phyloP scores from a whole-genome alignment of 345 rosid species.

The Citrus glauca region DNA sequence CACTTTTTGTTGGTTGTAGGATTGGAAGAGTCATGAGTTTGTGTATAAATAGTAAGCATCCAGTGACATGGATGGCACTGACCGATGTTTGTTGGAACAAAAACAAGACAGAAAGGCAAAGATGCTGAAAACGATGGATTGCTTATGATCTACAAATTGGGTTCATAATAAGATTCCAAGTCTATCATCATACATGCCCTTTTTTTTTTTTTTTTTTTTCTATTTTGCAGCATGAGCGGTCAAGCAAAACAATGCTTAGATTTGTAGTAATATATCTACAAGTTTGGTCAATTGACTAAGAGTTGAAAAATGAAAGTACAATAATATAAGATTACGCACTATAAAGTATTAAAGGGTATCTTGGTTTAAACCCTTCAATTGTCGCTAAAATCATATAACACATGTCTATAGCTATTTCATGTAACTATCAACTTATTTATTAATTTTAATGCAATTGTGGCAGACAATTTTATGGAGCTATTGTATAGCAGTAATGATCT shows the following conservation, averaged over 20 bases:
- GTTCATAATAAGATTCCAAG: neutral
- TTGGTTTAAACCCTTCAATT: neutral
- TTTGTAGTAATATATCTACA: neutral
- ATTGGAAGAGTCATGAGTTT: neutral
- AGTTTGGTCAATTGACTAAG: neutral
- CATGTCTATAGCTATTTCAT: neutral
- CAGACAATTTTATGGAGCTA: too few species aligned
- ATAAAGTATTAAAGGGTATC: neutral
- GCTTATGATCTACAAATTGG: neutral
- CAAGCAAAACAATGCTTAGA: neutral
- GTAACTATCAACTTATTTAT: too few species aligned
- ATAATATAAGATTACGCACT: neutral
- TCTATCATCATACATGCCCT: neutral
- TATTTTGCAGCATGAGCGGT: neutral
- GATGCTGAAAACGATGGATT: constrained; percentile 9
- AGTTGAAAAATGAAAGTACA: too few species aligned
- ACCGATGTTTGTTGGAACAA: neutral
- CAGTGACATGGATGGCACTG: neutral
- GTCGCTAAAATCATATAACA: neutral
- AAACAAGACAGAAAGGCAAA: constrained; percentile 6
- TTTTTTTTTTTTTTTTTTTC: neutral
- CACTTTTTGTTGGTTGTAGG: neutral
- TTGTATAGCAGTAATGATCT: too few species aligned
- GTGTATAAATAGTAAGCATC: neutral
- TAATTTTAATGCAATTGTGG: too few species aligned